Percentiles rank a stretch among this genome's conserved stretches.
Evolutionary conservation across 805 yeast species (phyloP).

Genomic region (Teunomyces atbi): DNA sequence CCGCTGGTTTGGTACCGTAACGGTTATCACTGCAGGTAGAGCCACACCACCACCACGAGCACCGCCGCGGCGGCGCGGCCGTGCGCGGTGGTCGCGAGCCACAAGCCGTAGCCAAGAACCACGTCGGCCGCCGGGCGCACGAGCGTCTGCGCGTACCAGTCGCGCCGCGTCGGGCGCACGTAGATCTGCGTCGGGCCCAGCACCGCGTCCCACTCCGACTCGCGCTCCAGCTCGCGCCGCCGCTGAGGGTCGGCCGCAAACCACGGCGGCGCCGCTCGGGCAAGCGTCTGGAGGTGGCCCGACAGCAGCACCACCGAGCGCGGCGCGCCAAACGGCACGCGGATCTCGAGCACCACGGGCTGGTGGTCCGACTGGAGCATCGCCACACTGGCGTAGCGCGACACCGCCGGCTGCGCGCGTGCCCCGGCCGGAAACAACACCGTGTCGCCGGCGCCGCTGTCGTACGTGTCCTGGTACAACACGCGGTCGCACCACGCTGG

Average conservation of each 20-base stretch:
- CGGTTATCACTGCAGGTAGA: background rate
- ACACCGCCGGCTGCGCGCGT: constrained; percentile 21
- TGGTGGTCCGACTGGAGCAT: constrained; percentile 71
- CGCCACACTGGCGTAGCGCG: constrained; percentile 49
- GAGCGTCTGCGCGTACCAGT: constrained; percentile 23
- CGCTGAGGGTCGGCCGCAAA: no score
- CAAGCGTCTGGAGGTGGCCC: constrained; percentile 31
- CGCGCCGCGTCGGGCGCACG: constrained; percentile 33
- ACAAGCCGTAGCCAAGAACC: constrained; percentile 33
- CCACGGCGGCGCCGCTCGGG: constrained; percentile 11
- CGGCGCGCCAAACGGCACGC: constrained; percentile 47
- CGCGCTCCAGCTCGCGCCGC: no score
- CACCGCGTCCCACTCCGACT: constrained; percentile 15
- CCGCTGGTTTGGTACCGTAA: background rate
- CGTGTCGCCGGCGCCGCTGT: constrained; percentile 4
- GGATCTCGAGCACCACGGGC: constrained; percentile 62
- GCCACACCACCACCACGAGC: background rate
- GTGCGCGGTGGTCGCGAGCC: constrained; percentile 30
- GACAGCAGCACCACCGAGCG: constrained; percentile 22
- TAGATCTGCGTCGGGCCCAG: constrained; percentile 43
- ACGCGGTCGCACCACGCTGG: constrained; percentile 95
- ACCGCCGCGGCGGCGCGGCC: constrained; percentile 30
- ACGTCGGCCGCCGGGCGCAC: constrained; percentile 27
- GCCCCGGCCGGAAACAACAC: background rate
- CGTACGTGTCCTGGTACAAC: constrained; percentile 50